phyloP scores from a whole-genome alignment of 257 asterid species.

The Galeopsis tetrahit region DNA sequence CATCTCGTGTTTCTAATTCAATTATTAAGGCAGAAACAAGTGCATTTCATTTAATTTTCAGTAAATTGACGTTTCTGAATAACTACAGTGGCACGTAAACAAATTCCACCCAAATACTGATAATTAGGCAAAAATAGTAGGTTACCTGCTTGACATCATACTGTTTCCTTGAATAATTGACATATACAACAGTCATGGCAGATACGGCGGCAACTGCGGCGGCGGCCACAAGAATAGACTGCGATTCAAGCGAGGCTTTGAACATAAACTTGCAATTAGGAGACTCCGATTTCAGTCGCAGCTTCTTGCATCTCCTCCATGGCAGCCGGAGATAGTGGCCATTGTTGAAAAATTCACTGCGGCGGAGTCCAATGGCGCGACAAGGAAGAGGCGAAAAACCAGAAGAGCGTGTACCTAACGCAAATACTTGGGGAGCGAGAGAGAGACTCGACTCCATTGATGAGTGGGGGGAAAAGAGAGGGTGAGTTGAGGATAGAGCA shows the following conservation, averaged over 20 bases:
- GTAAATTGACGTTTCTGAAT: not conserved
- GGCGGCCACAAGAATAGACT: constrained; percentile 44
- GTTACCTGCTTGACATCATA: constrained; percentile 48
- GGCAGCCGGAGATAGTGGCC: constrained; percentile 61
- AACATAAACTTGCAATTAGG: constrained; percentile 38
- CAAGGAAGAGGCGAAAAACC: constrained; percentile 42
- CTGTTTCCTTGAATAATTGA: constrained; percentile 41
- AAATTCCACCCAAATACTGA: constrained; percentile 17
- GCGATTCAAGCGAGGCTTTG: constrained; percentile 77
- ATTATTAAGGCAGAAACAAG: not conserved
- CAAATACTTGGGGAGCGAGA: constrained; percentile 46
- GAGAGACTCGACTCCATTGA: constrained; percentile 68
- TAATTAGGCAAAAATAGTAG: constrained; percentile 20
- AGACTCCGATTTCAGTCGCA: constrained; percentile 48
- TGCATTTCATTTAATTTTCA: not conserved
- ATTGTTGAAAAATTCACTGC: constrained; percentile 54
- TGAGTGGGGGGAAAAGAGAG: constrained; percentile 12
- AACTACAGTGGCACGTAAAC: not conserved
- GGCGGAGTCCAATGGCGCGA: constrained; percentile 53
- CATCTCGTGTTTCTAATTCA: constrained; percentile 8
- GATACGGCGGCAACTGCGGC: constrained; percentile 66
- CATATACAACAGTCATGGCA: constrained; percentile 54
- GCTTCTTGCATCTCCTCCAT: constrained; percentile 49
- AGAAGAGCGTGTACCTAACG: constrained; percentile 51
- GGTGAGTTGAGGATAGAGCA: constrained; percentile 44